Conservation (phyloP, 1,139 yeast species). For the Hemisphaericaspora xylofermentans region DNA sequence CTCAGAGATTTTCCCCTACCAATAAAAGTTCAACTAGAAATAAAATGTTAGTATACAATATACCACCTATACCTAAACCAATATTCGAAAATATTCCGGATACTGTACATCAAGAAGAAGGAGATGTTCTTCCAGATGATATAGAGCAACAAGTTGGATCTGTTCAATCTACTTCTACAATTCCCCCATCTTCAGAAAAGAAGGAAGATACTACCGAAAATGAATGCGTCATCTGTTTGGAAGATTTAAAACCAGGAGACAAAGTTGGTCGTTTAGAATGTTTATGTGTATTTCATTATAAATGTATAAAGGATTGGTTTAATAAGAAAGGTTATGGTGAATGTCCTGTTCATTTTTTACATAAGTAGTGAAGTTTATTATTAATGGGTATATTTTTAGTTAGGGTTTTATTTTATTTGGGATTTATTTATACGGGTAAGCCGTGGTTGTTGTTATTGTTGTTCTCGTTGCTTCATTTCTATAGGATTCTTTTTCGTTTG, state of each 20-base stretch:
- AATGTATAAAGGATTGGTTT: conserved; percentile 90
- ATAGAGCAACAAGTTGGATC: conserved; percentile 19
- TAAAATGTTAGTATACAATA: conserved; percentile 81
- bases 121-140: conserved; percentile 3
- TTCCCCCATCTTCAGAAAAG: conserved; percentile 22
- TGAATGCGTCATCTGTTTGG: conserved; percentile 94
- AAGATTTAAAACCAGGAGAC: conserved; percentile 81
- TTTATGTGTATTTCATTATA: conserved; percentile 88
- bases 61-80: conserved; percentile 56
- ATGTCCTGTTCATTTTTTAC: conserved; percentile 74
- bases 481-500: conserved; percentile 1
- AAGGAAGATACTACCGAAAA: conserved; percentile 61
- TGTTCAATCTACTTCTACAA: conserved; percentile 24
- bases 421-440: too few relatives aligned
- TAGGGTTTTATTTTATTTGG: neutral
- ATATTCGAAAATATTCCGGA: conserved; percentile 36
- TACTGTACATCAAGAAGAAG: conserved; percentile 1
- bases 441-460: neutral
- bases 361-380: conserved; percentile 24
- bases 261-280: conserved; percentile 92
- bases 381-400: neutral
- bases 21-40: conserved; percentile 44
- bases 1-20: conserved; percentile 41
- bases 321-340: conserved; percentile 79
- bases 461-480: neutral